Evolutionary conservation across 208 protist genomes (phyloP), one percentile per base, ranked within the genome.

Genomic region (Acanthamoeba sp.): DNA sequence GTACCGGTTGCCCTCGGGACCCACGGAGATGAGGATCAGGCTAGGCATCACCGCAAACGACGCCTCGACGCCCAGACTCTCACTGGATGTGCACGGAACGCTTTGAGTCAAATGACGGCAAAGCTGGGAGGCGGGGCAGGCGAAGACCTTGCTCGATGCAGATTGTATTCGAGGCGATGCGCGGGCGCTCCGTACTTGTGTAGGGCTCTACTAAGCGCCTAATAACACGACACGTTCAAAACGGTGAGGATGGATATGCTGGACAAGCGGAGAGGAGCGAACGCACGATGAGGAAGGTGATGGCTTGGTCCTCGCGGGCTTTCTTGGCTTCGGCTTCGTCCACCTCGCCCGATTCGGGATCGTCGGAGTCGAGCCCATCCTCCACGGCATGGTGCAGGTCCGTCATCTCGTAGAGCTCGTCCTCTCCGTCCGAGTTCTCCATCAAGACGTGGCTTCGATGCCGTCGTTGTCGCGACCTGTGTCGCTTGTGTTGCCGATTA

Each of bases 41-140:
- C 85, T 91, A 0, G 85, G 85, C 85, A 91, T 91, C 22, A 71
- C 42, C 4, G 85, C 85, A 22, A 91, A 91, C 4, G 85, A 91
- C 36, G 57, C 85, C 24, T 32, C 20, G 38, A 91, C 45, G 9
- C 40, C 55, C 38, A 91, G 55, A n/a, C 57, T 64, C 45, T 89
- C 82, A 40, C 82, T 89, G 55, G 14, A 62, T 40, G 9, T 9
- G 34, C 6, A 7, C 6, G 76, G 10, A 50, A 50, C 12, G 45
- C 18, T 0, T 48, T 48, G 45, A 10, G 45, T 50, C 18, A 14
- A 9, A 50, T 6, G 18, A 14, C 5, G 45, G 45, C 12, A 20
- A 7, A 50, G 45, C 45, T 50, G 0, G 57, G 24, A 40, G 50
- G 29, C 52, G 5, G 22, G 59, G 29, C 7, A 32, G 59, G 59